These are phyloP conservation scores for Diaporthe sp. DNA, from an alignment of 2,329 filamentous ascomycete species.

Conservation along the genomic window DNA sequence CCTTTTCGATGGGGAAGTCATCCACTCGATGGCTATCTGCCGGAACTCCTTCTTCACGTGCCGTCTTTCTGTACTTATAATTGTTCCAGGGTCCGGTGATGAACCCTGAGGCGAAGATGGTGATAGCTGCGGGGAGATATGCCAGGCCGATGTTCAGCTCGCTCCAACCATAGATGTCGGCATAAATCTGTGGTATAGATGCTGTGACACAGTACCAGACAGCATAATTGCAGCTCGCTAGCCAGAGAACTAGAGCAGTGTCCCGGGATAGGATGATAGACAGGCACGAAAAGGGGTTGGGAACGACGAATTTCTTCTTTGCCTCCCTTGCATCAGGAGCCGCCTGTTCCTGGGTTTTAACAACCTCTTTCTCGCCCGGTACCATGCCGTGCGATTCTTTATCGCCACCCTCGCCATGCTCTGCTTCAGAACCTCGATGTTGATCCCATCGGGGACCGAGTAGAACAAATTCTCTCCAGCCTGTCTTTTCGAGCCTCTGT, in stretches of 20 bases:
- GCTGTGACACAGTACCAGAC: slow-evolving; percentile 4
- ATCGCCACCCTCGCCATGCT: background rate
- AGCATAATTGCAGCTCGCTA: slow-evolving; percentile 7
- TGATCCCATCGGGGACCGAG: background rate
- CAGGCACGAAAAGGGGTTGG: background rate
- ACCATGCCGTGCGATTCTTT: background rate
- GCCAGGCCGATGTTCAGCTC: background rate
- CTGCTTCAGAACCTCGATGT: background rate
- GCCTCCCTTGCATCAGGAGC: background rate
- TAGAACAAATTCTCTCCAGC: background rate
- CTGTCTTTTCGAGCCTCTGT: background rate
- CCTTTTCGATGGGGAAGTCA: background rate
- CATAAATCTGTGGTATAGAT: slow-evolving; percentile 1
- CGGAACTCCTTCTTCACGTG: background rate
- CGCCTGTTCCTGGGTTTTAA: background rate
- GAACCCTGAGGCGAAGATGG: background rate
- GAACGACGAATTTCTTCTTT: background rate
- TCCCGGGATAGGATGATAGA: background rate
- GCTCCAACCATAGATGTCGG: background rate
- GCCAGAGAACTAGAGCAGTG: background rate
- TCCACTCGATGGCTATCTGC: background rate
- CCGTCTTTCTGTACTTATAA: background rate
- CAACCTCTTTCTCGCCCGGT: background rate
- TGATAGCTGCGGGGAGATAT: background rate
- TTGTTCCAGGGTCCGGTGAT: background rate